Evolutionary conservation across 352 stramenopile species (phyloP).

Genomic region (Globisporangium spiculum): DNA sequence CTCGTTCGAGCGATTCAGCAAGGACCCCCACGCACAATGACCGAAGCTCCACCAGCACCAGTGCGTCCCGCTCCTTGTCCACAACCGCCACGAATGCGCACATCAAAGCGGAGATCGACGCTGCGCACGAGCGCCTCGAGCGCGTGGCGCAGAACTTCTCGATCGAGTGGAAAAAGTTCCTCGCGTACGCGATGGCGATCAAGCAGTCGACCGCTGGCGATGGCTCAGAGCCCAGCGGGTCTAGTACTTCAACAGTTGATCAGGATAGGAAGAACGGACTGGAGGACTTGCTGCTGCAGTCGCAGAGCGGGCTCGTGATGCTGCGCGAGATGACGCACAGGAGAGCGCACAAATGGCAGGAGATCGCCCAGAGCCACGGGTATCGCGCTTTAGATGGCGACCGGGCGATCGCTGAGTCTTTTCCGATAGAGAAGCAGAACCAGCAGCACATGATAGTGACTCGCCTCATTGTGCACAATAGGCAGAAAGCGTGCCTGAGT

Average conservation of each 20-base stretch:
- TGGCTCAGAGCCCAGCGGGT: not conserved
- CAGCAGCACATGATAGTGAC: not conserved
- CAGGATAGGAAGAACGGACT: slow-evolving; percentile 20
- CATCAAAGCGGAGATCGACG: slow-evolving; percentile 31
- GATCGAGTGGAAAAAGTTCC: slow-evolving; percentile 55
- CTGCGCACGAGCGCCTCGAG: slow-evolving; percentile 31
- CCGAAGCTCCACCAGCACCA: not conserved
- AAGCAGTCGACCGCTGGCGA: slow-evolving; percentile 22
- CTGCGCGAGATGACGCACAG: slow-evolving; percentile 37
- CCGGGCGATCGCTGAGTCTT: not conserved
- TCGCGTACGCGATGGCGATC: slow-evolving; percentile 47
- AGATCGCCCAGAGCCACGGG: slow-evolving; percentile 27
- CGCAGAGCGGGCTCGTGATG: slow-evolving; percentile 49
- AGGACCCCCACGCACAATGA: not conserved
- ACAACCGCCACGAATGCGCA: slow-evolving; percentile 7
- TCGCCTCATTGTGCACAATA: slow-evolving; percentile 13
- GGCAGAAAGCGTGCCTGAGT: slow-evolving; percentile 2
- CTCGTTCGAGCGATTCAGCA: not conserved
- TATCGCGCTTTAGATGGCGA: slow-evolving; percentile 11
- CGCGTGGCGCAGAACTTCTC: slow-evolving; percentile 54
- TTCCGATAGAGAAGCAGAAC: not conserved
- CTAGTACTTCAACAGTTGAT: too few species aligned
- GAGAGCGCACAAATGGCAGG: slow-evolving; percentile 36
- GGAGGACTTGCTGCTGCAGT: slow-evolving; percentile 48
- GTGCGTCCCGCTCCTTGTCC: not conserved